These are phyloP conservation scores for Juncus effusus DNA, from an alignment of 176 grass and related monocot species.

Conservation along the genomic window DNA sequence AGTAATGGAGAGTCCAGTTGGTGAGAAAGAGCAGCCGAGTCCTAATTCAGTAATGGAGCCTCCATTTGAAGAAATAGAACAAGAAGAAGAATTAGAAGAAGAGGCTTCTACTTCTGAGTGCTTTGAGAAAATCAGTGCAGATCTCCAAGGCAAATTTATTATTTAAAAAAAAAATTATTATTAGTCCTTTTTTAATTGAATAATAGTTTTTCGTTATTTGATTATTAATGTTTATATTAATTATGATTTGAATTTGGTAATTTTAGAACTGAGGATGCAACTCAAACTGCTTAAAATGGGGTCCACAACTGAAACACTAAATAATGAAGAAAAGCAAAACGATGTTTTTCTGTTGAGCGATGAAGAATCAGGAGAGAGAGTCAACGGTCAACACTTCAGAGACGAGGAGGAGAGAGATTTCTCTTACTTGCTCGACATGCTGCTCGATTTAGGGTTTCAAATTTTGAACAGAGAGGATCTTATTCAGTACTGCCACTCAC, in stretches of 20 bases:
- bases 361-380: constrained; percentile 41
- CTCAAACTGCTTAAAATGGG: constrained; percentile 84
- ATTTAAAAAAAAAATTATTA: background rate
- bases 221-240: background rate
- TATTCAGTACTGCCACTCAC: constrained; percentile 41
- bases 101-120: constrained; percentile 62
- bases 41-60: constrained; percentile 84
- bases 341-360: constrained; percentile 47
- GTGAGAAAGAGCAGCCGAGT: constrained; percentile 56
- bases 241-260: constrained; percentile 36
- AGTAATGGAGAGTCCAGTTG: constrained; percentile 16
- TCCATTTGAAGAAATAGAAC: constrained; percentile 35
- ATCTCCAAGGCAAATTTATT: constrained; percentile 80
- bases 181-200: constrained; percentile 1
- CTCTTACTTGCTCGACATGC: constrained; percentile 68
- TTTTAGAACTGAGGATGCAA: constrained; percentile 87
- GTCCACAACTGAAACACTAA: constrained; percentile 19
- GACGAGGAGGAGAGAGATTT: constrained; percentile 86
- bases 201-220: no score
- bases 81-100: constrained; percentile 34
- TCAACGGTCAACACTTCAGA: constrained; percentile 35
- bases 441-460: constrained; percentile 46
- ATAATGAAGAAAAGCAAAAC: constrained; percentile 27
- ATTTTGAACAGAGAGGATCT: constrained; percentile 37
- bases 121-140: constrained; percentile 91